Evolutionary conservation across 2,329 filamentous ascomycete species (phyloP), one percentile per base, ranked within the genome.

Genomic region (Chalara sp.): DNA sequence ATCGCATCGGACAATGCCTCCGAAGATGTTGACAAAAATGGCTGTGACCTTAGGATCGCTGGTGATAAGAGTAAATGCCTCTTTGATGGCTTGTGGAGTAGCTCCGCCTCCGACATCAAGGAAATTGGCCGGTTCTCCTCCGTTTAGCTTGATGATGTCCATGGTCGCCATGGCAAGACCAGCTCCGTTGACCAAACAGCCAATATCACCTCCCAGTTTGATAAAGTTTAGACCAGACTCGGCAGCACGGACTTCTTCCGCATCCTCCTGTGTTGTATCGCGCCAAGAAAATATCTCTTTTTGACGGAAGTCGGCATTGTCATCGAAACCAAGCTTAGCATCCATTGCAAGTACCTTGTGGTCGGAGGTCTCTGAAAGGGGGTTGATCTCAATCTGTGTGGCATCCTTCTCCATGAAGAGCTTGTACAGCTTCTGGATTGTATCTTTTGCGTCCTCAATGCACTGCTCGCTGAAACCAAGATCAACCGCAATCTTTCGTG

Each of bases 131-230:
- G 93, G 93, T 67, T 83, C 78, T 58, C 93, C 93, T 63, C 93
- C 93, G 76, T 97, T 99, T 58, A 99, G 83, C 84, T 99, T 97
- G 82, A 99, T 99, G 72, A 99, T 97, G 73, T 99, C 93, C 93
- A 99, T 99, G 70, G 93, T 99, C 58, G 93, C 93, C 93, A 99
- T 99, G 74, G 93, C 93, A 61, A 99, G 87, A 76, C 93, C 93
- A 65, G 93, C 93, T 70, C 93, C 93, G 77, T 99, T 99, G 77
- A 99, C 93, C 63, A 97, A 80, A 79, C 93, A 99, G 73, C 93
- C 93, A 70, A 99, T 99, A 70, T 99, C 93, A 70, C 93, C 93
- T 68, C 97, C 93, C 56, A 99, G 86, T 83, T 99, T 99, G 81
- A 99, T 99, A 78, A 99, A 99, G 84, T 99, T 99, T 62, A 99